Evolutionary conservation across 2,329 filamentous ascomycete genomes (phyloP).

Genomic region (Paecilomyces niveus): DNA sequence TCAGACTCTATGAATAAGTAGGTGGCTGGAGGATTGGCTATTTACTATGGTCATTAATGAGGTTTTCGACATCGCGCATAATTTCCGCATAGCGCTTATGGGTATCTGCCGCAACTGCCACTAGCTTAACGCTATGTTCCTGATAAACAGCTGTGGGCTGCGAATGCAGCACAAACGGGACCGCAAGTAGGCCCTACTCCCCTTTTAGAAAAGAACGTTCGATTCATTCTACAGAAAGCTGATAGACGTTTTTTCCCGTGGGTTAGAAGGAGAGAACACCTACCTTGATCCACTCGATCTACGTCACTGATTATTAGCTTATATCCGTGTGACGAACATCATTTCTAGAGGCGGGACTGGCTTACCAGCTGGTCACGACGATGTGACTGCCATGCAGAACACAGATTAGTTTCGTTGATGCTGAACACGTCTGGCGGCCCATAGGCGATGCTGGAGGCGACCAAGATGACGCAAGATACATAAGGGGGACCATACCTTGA

Average conservation of each 20-base stretch:
- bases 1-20: conserved; percentile 1
- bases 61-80: conserved; percentile 82
- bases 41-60: conserved; percentile 86
- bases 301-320: neutral
- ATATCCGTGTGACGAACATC: neutral
- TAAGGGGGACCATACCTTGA: conserved; percentile 45
- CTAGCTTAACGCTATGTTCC: conserved; percentile 54
- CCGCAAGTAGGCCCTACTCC: conserved; percentile 65
- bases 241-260: neutral
- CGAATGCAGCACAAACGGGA: conserved; percentile 93
- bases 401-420: conserved; percentile 5
- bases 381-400: conserved; percentile 65
- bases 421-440: conserved; percentile 4
- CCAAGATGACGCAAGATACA: neutral
- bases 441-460: neutral
- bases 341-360: neutral
- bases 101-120: conserved; percentile 69
- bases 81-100: conserved; percentile 91
- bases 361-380: conserved; percentile 78
- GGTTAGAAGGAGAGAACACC: conserved; percentile 2
- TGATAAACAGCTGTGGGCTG: conserved; percentile 86
- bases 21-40: conserved; percentile 1
- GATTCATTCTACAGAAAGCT: conserved; percentile 9
- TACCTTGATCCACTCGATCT: conserved; percentile 88
- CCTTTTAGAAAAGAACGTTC: neutral